Conservation (phyloP, 768 basidiomycete species). For the Russula dissimulans region DNA sequence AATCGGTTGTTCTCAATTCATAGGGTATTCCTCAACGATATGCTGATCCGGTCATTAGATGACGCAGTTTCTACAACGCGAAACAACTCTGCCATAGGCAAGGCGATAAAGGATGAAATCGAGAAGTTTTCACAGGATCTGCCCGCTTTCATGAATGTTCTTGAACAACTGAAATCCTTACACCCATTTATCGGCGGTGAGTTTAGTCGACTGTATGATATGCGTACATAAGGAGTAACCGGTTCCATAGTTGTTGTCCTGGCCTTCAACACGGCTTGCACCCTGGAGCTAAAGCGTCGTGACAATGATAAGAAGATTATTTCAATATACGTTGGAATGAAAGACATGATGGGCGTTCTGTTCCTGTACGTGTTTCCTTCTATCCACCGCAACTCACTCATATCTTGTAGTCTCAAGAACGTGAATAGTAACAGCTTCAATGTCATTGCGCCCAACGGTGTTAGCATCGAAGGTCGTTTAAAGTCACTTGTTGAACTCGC, state of each 20-base stretch:
- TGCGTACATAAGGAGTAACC: background rate
- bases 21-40: no score
- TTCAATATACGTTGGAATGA: conserved; percentile 41
- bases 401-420: conserved; percentile 24
- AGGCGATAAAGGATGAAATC: conserved; percentile 18
- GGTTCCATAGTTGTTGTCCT: conserved; percentile 33
- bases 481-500: conserved; percentile 24
- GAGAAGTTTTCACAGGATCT: conserved; percentile 22
- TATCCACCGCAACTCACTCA: background rate
- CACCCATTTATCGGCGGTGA: conserved; percentile 26
- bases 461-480: conserved; percentile 30
- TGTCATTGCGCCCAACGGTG: conserved; percentile 26
- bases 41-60: background rate
- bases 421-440: conserved; percentile 27
- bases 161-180: conserved; percentile 24
- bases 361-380: background rate
- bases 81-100: background rate
- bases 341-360: conserved; percentile 34
- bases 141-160: conserved; percentile 23
- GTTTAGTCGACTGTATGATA: background rate
- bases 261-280: conserved; percentile 42
- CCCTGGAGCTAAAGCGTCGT: conserved; percentile 38
- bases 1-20: background rate
- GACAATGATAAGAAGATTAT: conserved; percentile 45
- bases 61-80: background rate